phyloP scores from a whole-genome alignment of 2,329 filamentous ascomycete species.

The Colletotrichum filicis region DNA sequence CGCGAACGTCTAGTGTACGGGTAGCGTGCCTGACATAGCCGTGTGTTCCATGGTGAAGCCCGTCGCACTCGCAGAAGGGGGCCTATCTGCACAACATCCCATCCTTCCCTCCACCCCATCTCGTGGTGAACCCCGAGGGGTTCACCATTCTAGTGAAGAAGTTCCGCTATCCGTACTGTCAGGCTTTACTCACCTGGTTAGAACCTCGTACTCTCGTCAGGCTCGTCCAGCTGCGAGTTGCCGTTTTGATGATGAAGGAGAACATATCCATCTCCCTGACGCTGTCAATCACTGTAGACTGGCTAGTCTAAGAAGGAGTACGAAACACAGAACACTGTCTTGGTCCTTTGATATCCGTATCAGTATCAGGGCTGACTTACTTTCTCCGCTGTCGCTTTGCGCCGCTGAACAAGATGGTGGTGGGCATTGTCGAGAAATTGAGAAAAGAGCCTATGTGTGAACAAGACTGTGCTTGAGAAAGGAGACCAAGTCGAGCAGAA shows the following conservation, averaged over 20 bases:
- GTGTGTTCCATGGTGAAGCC: neutral
- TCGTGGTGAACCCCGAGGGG: neutral
- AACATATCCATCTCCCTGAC: neutral
- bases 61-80: slow-evolving; percentile 11
- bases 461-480: slow-evolving; percentile 20
- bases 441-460: neutral
- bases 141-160: slow-evolving; percentile 4
- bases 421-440: neutral
- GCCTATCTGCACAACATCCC: slow-evolving; percentile 32
- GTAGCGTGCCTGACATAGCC: slow-evolving; percentile 4
- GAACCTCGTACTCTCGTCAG: neutral
- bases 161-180: neutral
- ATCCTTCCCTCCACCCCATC: slow-evolving; percentile 13
- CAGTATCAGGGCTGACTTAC: neutral
- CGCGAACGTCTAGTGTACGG: neutral
- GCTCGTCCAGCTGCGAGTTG: neutral
- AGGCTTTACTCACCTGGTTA: neutral
- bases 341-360: neutral
- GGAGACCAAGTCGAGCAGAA: neutral
- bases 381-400: neutral
- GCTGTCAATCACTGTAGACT: neutral
- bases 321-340: neutral
- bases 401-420: neutral
- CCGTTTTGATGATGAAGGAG: neutral
- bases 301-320: neutral